Base-by-base conservation (phyloP, 768 basidiomycete species). In the Macrolepiota dolichaula region DNA sequence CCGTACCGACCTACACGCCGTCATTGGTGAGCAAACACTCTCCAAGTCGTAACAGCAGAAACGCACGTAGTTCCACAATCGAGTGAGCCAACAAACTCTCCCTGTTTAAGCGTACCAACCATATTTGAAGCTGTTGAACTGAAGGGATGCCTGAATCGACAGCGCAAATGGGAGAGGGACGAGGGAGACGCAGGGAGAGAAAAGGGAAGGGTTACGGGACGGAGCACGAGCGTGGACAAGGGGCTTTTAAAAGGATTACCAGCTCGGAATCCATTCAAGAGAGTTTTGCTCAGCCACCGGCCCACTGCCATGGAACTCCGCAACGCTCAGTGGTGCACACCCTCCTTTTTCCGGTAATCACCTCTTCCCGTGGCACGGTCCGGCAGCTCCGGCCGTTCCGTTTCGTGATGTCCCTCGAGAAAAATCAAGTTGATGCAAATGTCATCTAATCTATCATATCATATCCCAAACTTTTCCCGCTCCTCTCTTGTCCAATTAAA, bases 31-130 rank as follows among this genome's bases (percentile, higher is more conserved):
- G 37, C 15, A 38, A n/a, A 2, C n/a, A 11, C 4, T 2, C 6
- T n/a, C 12, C 44, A n/a, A 44, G 49, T 40, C 12, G 40, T 10
- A 44, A 13, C n/a, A 19, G 19, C 10, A 19, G 9, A 55, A 36
- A 76, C 91, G 71, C 67, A 95, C 94, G 95, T 97, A 52, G 95
- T 97, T 42, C 95, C 95, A 69, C 95, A 96, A 74, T 97, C 95
- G 62, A 97, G 79, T 53, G 93, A 92, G 58, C 93, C 95, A 47
- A 97, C 88, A 72, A 96, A 94, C 70, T 94, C 87, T 62, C 86
- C 87, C 67, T 84, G 81, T 68, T 83, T 86, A 55, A 76, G 72
- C 63, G 67, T 5, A 19, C 57, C 24, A 47, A 71, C 61, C 72
- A 71, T 72, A 36, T 63, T 47, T 9, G 62, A 15, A 17, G n/a